These are phyloP conservation scores for Fusarium nelsonii DNA, from an alignment of 2,329 filamentous ascomycete species.

Conservation along the genomic window DNA sequence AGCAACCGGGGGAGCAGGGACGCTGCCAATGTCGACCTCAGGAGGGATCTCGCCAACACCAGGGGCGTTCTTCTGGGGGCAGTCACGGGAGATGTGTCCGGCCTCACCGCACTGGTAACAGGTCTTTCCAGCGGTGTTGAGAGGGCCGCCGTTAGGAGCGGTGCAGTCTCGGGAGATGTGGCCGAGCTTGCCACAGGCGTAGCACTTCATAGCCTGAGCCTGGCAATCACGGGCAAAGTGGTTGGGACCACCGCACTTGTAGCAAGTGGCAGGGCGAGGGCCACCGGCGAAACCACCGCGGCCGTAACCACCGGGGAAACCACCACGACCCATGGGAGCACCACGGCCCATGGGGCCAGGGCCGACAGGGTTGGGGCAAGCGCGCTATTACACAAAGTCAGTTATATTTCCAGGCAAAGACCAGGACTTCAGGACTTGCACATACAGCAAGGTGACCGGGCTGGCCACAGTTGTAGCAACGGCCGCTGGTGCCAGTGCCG, in stretches of 20 bases:
- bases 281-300: slow-evolving; percentile 82
- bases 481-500: slow-evolving; percentile 82
- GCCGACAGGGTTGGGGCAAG: slow-evolving; percentile 82
- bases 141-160: slow-evolving; percentile 92
- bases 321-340: slow-evolving; percentile 76
- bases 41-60: slow-evolving; percentile 59
- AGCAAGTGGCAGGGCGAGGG: slow-evolving; percentile 77
- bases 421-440: slow-evolving; percentile 36
- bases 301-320: slow-evolving; percentile 70
- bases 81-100: slow-evolving; percentile 96
- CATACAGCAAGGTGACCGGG: slow-evolving; percentile 90
- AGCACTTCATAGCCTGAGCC: slow-evolving; percentile 98
- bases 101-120: slow-evolving; percentile 98
- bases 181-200: slow-evolving; percentile 93
- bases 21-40: slow-evolving; percentile 60
- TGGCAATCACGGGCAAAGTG: slow-evolving; percentile 99
- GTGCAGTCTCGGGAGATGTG: slow-evolving; percentile 96
- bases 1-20: slow-evolving; percentile 61
- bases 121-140: slow-evolving; percentile 97
- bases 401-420: not conserved
- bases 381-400: slow-evolving; percentile 66
- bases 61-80: slow-evolving; percentile 76
- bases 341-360: slow-evolving; percentile 70
- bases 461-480: slow-evolving; percentile 97
- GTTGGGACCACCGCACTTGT: slow-evolving; percentile 88